phyloP scores from a whole-genome alignment of 108 stramenopile species.

The Mayamaea pseudoterrestris region DNA sequence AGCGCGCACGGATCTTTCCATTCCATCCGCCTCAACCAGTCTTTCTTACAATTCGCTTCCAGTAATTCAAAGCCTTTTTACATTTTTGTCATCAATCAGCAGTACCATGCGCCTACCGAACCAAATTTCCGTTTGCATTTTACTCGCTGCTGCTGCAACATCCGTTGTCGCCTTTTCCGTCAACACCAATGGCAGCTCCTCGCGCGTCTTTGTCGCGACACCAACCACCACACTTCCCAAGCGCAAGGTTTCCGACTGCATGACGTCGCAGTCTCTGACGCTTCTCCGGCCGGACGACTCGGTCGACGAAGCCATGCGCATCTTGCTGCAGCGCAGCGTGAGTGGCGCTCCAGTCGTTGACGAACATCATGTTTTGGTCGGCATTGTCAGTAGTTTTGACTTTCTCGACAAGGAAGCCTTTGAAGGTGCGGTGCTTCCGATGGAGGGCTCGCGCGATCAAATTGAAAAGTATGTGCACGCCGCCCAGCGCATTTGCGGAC shows the following conservation, averaged over 20 bases:
- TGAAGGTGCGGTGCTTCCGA: not conserved
- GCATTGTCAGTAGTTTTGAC: not conserved
- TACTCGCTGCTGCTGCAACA: too few relatives aligned
- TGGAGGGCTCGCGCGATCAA: slow-evolving; percentile 3
- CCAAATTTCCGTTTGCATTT: too few relatives aligned
- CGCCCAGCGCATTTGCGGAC: not conserved
- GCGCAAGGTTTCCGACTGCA: not conserved
- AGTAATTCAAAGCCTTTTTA: too few relatives aligned
- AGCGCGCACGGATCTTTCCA: too few relatives aligned
- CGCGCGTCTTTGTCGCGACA: not conserved
- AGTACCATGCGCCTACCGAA: too few relatives aligned
- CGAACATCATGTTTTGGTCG: not conserved
- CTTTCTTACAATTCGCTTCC: too few relatives aligned
- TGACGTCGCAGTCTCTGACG: not conserved
- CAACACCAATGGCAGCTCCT: too few relatives aligned
- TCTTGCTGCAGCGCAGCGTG: not conserved
- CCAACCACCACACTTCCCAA: not conserved
- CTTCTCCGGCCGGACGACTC: slow-evolving; percentile 1
- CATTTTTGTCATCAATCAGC: too few relatives aligned
- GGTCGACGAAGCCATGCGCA: not conserved
- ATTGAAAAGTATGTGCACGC: not conserved
- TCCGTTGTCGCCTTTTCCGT: too few relatives aligned
- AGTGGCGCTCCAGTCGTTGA: not conserved
- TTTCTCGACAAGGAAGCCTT: slow-evolving; percentile 1
- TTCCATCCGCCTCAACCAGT: too few relatives aligned